Conservation (phyloP, 495 filamentous ascomycete genomes). For the Penicillium coprophilum region DNA sequence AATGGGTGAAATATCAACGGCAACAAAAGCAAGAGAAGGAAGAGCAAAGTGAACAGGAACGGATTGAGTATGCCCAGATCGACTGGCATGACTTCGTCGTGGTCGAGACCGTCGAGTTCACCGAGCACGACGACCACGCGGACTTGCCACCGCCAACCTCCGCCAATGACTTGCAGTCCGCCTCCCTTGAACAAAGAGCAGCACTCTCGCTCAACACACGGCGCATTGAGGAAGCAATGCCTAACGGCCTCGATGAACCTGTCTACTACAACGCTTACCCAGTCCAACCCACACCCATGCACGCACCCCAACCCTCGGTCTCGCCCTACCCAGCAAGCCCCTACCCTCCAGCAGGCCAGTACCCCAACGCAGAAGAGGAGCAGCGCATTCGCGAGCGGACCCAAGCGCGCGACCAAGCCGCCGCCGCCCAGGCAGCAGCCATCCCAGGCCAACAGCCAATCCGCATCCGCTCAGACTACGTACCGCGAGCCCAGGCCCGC, state of each 20-base stretch:
- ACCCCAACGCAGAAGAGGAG: constrained; percentile 62
- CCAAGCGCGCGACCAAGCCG: constrained; percentile 68
- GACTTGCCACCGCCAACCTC: constrained; percentile 87
- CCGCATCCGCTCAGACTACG: constrained; percentile 91
- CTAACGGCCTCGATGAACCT: constrained; percentile 65
- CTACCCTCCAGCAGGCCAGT: constrained; percentile 38
- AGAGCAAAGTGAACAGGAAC: constrained; percentile 82
- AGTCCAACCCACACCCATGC: constrained; percentile 29
- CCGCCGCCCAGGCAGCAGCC: constrained; percentile 73
- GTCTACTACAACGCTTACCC: constrained; percentile 57
- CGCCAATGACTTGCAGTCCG: constrained; percentile 85
- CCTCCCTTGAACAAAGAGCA: constrained; percentile 91
- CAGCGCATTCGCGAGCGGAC: constrained; percentile 64
- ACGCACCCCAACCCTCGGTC: constrained; percentile 23
- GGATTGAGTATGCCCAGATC: constrained; percentile 81
- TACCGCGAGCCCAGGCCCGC: constrained; percentile 77
- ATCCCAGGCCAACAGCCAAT: constrained; percentile 65
- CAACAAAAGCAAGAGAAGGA: constrained; percentile 86
- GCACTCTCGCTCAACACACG: constrained; percentile 79
- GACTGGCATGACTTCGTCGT: constrained; percentile 99
- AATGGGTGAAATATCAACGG: constrained; percentile 82
- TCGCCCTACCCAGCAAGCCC: constrained; percentile 39
- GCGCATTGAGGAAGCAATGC: constrained; percentile 95
- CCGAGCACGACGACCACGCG: constrained; percentile 79
- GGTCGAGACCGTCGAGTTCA: constrained; percentile 94